Evolutionary conservation across 140 eudicot genomes (phyloP), one percentile per base, ranked within the genome.

Genomic region (Stevia rebaudiana): DNA sequence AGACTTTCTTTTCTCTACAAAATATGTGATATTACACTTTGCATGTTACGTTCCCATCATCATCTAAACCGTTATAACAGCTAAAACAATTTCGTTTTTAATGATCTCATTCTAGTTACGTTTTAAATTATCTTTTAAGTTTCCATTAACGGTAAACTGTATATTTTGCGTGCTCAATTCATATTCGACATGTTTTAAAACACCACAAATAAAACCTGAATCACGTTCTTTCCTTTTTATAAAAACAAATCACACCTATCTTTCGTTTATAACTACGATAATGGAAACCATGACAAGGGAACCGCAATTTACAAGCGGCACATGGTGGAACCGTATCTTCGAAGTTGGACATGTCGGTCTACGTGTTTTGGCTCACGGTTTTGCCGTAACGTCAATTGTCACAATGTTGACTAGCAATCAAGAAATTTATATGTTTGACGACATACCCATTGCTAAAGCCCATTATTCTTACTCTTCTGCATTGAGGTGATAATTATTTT

Each of bases 401-500:
- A 63, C 66, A 4, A 52, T 72, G 42, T 35, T 72, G 50, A 42
- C 66, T 40, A 72, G 77, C 77, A 21, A 42, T 28, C 66, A 72
- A 63, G 66, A 72, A 17, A 63, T 72, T 5, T 42, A 30, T 46
- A 63, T 72, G 77, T 10, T 30, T 8, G 40, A 36, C 24, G 6
- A 50, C 19, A 13, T 72, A 28, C 39, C 58, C 11, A 53, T 72
- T 6, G 77, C 77, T 3, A 53, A 63, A 72, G 77, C 77, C 12
- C 77, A 51, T 30, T 63, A 52, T 53, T 52, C 40, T 19, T 63
- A 72, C 36, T 72, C 77, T 7, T 41, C 77, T 12, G 71, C 66
- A 3, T 63, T 72, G 39, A 51, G 77, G 77, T 72, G 71, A n/a
- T n/a, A n/a, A n/a, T n/a, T n/a, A n/a, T n/a, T n/a, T n/a, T 39